Evolutionary conservation across 2,329 filamentous ascomycete genomes (phyloP).

Genomic region (Lasiodiplodia hormozganensis): DNA sequence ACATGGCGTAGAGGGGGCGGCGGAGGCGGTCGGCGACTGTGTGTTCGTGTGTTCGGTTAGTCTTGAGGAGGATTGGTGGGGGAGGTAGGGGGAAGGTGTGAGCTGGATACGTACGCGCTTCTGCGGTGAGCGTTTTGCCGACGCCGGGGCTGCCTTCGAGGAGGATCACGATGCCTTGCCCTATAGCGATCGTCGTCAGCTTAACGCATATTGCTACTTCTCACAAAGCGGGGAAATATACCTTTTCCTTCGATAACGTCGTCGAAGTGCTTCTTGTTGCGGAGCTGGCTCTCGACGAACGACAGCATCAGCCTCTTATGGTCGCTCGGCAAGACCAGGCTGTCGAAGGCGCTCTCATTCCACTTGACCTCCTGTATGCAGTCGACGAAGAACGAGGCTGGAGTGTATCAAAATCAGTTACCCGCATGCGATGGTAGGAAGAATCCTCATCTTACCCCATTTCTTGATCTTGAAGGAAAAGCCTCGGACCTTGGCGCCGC

Average conservation of each 20-base stretch:
- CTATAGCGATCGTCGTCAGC: background rate
- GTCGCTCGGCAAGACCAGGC: constrained; percentile 38
- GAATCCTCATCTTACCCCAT: constrained; percentile 37
- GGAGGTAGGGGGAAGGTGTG: no score
- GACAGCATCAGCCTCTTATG: constrained; percentile 41
- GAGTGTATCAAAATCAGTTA: background rate
- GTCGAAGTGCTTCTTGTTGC: constrained; percentile 34
- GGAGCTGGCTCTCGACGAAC: constrained; percentile 37
- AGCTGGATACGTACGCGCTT: constrained; percentile 1
- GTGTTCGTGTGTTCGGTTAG: background rate
- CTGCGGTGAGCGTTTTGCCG: constrained; percentile 30
- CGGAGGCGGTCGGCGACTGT: constrained; percentile 43
- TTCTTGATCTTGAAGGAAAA: constrained; percentile 43
- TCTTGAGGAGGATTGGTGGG: background rate
- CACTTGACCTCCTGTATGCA: constrained; percentile 38
- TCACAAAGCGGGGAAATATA: background rate
- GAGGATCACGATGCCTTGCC: constrained; percentile 25
- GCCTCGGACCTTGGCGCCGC: constrained; percentile 39
- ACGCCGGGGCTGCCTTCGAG: constrained; percentile 23
- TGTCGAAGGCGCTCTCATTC: constrained; percentile 41
- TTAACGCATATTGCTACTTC: no score
- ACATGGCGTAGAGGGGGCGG: constrained; percentile 55
- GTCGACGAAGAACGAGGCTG: constrained; percentile 32
- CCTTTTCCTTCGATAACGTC: constrained; percentile 45
- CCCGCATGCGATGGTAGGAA: background rate